Base-by-base conservation (phyloP, 257 asterid species). In the Coffea eugenioides region DNA sequence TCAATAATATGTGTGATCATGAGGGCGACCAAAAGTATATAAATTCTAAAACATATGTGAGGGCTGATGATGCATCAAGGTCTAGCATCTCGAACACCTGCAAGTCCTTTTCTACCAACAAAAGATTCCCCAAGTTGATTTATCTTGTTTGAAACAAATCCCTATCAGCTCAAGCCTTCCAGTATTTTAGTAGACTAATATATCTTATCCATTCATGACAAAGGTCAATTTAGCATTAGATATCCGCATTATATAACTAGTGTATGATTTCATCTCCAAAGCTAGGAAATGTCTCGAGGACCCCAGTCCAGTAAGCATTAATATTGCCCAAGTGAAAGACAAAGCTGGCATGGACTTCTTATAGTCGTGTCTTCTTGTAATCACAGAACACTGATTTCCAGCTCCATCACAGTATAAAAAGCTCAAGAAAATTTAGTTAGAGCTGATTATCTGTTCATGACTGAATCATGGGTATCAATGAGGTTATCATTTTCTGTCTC, bases 381-480 rank as follows among this genome's bases (percentile, higher is more conserved):
- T 43, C 34, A 39, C 27, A 7, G 25, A 13, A 7, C 25, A 43
- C 6, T 15, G 56, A 75, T 59, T 62, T 65, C 25, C 25, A 25
- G 18, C 73, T 27, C 43, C 77, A 18, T 7, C 66, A 52, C 31
- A 18, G 27, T 52, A 52, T n/a, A 73, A 73, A 73, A 73, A 31
- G 25, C 77, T 9, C 66, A 52, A 52, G 66, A 20, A 52, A 64
- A 27, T 34, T 36, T 46, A 16, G 1, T 48, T 25, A 48, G 41
- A 71, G 2, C 12, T n/a, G 31, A 57, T 62, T 15, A 23, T n/a
- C 45, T 31, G 34, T 43, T 64, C 67, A 54, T 64, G 1, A 34
- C 49, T 54, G 13, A 76, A 59, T 64, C 49, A 82, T 82, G 88
- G 74, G 46, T 61, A 31, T 51, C 18, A 61, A 62, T n/a, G 69